Base-by-base conservation (phyloP, 2,329 filamentous ascomycete genomes). In the Helminthosporium solani region DNA sequence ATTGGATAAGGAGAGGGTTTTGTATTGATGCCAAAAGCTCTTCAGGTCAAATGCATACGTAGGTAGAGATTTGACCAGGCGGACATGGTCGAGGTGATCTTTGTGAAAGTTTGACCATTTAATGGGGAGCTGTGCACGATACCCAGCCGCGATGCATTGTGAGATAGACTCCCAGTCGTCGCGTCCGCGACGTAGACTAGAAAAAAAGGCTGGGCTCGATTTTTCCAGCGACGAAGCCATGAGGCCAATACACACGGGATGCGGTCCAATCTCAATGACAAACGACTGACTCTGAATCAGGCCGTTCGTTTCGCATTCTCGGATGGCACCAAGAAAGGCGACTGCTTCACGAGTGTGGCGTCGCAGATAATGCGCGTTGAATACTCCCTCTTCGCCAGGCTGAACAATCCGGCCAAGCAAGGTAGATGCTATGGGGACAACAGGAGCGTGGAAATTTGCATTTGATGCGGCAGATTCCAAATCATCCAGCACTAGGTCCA, bases 91-190 rank as follows among this genome's bases (percentile, higher is more conserved):
- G 12, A 2, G 63, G 15, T 77, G 71, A 2, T 64, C 66, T 2
- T 60, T 50, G 46, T 75, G 68, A 20, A 19, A 84, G 60, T 83
- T 82, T 35, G 77, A 74, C 82, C 83, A 88, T 51, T 81, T 70
- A 19, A 87, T 67, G 61, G 86, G 77, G 0, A 87, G 67, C 0
- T 72, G 66, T 42, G 71, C 72, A 30, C 16, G 23, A n/a, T n/a
- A n/a, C n/a, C n/a, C 36, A 12, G 16, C 6, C 33, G 20, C 7
- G 52, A 2, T 74, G 68, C 2, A 86, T 61, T 0, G 78, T 37
- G 8, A n/a, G 16, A 46, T 46, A 54, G 11, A 25, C 19, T 12
- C 39, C 30, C 20, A 37, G 14, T 3, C n/a, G n/a, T n/a, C n/a
- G n/a, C n/a, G n/a, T n/a, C n/a, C n/a, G n/a, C n/a, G n/a, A n/a